A percentile compares a stretch with the other conserved stretches of the same genome.
Conservation (phyloP, 257 asterid genomes). For the Euphrasia confusa region DNA sequence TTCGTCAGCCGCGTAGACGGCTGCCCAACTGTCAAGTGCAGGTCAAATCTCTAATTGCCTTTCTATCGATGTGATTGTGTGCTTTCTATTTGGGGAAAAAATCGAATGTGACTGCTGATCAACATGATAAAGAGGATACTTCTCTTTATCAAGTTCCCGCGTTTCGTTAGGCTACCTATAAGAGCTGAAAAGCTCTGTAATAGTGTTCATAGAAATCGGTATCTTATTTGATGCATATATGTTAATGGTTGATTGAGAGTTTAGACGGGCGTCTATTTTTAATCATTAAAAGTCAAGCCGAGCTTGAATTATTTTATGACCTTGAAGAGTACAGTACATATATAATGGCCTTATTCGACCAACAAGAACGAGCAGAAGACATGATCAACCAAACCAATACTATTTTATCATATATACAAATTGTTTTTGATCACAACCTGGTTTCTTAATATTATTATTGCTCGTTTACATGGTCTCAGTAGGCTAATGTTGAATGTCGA, state of each 20-base stretch:
- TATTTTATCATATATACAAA: neutral
- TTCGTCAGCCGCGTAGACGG: slow-evolving; percentile 56
- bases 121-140: too few relatives aligned
- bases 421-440: neutral
- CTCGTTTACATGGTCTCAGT: neutral
- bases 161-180: too few relatives aligned
- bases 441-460: neutral
- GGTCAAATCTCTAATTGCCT: slow-evolving; percentile 29
- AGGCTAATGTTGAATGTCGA: neutral
- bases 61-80: neutral
- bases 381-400: too few relatives aligned
- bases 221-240: too few relatives aligned
- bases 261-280: neutral
- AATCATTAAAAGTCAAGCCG: neutral
- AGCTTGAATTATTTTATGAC: neutral
- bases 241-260: too few relatives aligned
- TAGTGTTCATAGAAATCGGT: too few relatives aligned
- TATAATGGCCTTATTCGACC: too few relatives aligned
- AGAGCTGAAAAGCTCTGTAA: too few relatives aligned
- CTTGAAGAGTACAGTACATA: too few relatives aligned
- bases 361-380: too few relatives aligned
- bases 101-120: too few relatives aligned
- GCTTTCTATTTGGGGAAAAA: neutral
- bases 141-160: too few relatives aligned
- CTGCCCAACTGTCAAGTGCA: slow-evolving; percentile 52